Evolutionary conservation across 78 protist genomes (phyloP).

Genomic region (Monocercomonoides exilis): DNA sequence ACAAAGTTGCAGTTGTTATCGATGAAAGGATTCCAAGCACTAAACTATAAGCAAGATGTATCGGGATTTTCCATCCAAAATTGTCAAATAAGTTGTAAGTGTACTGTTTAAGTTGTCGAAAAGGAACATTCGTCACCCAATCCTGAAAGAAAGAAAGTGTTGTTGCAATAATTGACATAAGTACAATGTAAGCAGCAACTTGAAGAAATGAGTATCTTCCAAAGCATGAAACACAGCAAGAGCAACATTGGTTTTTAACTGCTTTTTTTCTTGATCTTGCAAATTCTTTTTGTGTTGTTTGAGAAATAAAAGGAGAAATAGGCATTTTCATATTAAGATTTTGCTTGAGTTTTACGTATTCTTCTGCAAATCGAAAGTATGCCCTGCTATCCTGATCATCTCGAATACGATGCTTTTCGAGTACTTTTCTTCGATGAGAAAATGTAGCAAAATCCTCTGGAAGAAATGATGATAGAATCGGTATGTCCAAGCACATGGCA

Average conservation of each 20-base stretch:
- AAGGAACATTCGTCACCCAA: neutral
- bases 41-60: neutral
- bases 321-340: too few species aligned
- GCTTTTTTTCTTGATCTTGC: too few species aligned
- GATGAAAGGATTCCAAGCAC: neutral
- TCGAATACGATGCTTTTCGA: neutral
- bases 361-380: too few species aligned
- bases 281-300: too few species aligned
- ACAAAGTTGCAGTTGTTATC: neutral
- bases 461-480: neutral
- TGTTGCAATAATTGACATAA: neutral
- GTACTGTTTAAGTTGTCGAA: neutral
- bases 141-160: neutral
- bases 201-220: too few species aligned
- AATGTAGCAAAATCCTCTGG: neutral
- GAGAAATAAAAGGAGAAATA: too few species aligned
- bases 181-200: too few species aligned
- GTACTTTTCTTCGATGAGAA: neutral
- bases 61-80: neutral
- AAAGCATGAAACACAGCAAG: too few species aligned
- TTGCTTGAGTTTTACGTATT: too few species aligned
- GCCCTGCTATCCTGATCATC: too few species aligned
- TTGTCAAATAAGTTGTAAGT: neutral
- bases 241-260: too few species aligned
- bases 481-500: neutral